phyloP scores from a whole-genome alignment of 805 yeast genomes.

The Candida chilensis region DNA sequence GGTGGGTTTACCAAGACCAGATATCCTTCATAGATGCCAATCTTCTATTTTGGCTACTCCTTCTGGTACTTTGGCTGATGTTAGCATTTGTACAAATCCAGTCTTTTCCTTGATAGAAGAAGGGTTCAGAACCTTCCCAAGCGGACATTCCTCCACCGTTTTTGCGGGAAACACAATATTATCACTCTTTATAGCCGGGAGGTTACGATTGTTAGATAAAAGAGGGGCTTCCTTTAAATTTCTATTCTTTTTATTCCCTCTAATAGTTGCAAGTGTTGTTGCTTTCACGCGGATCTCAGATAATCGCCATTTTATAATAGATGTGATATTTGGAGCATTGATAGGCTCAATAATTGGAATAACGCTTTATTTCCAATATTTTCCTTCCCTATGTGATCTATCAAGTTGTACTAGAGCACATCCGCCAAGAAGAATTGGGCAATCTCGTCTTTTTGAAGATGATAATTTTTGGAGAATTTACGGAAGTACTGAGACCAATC shows the following conservation, averaged over 20 bases:
- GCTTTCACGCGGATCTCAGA: constrained; percentile 37
- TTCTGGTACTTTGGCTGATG: constrained; percentile 26
- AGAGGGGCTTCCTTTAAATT: constrained; percentile 22
- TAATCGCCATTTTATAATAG: constrained; percentile 31
- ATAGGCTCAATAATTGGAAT: constrained; percentile 23
- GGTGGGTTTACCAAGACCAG: constrained; percentile 44
- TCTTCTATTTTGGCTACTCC: constrained; percentile 26
- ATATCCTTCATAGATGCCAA: constrained; percentile 38
- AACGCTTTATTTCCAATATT: constrained; percentile 29
- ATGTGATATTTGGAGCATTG: constrained; percentile 25
- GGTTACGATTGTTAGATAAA: constrained; percentile 21
- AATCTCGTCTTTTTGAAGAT: too few relatives aligned
- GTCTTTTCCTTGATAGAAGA: constrained; percentile 25
- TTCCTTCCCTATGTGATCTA: constrained; percentile 20
- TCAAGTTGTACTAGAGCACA: constrained; percentile 27
- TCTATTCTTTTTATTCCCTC: constrained; percentile 20
- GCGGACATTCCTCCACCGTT: constrained; percentile 45
- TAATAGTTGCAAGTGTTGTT: constrained; percentile 19
- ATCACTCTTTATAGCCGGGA: constrained; percentile 20
- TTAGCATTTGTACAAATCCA: constrained; percentile 35
- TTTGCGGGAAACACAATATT: constrained; percentile 35
- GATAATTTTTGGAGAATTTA: constrained; percentile 5
- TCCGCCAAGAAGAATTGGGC: constrained; percentile 33
- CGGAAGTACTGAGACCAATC: too few relatives aligned
- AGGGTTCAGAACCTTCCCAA: constrained; percentile 51